Conservation (phyloP, 805 yeast species). For the Lipomyces yamadae region DNA sequence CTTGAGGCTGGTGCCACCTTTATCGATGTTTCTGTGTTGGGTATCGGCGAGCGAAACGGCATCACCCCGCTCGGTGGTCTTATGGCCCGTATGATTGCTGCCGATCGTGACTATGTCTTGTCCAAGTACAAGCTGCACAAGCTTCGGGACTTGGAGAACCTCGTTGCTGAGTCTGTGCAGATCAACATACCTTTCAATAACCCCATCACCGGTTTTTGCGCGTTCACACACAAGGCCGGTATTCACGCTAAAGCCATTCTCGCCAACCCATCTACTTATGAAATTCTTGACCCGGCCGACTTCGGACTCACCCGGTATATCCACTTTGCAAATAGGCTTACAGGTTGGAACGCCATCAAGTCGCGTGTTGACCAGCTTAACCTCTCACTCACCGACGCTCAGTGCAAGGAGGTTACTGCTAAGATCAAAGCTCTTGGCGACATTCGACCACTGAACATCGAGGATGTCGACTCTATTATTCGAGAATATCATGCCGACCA, state of each 20-base stretch:
- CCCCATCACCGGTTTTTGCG: constrained; percentile 99
- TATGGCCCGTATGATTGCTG: constrained; percentile 99
- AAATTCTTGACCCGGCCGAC: constrained; percentile 91
- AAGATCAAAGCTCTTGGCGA: constrained; percentile 95
- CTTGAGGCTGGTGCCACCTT: constrained; percentile 96
- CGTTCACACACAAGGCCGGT: constrained; percentile 99
- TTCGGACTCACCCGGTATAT: constrained; percentile 95
- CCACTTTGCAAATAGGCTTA: constrained; percentile 96
- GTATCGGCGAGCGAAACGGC: constrained; percentile 99
- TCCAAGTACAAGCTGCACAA: constrained; percentile 94
- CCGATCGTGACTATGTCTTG: constrained; percentile 93
- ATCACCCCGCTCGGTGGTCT: constrained; percentile 96
- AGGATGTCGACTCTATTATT: constrained; percentile 96
- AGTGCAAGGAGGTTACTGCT: constrained; percentile 90
- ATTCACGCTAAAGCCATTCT: constrained; percentile 98
- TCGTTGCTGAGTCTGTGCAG: constrained; percentile 97
- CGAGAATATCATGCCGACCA: constrained; percentile 82
- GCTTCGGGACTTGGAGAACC: constrained; percentile 90
- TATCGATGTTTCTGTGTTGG: constrained; percentile 93
- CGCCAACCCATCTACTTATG: constrained; percentile 99
- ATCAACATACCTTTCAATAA: constrained; percentile 97
- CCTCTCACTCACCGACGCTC: constrained; percentile 85
- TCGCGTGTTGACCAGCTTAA: constrained; percentile 97
- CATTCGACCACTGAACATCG: constrained; percentile 89
- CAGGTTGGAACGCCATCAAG: constrained; percentile 99